These are phyloP conservation scores for Flaveria robusta DNA, from an alignment of 129 eudicot genomes.

Conservation along the genomic window DNA sequence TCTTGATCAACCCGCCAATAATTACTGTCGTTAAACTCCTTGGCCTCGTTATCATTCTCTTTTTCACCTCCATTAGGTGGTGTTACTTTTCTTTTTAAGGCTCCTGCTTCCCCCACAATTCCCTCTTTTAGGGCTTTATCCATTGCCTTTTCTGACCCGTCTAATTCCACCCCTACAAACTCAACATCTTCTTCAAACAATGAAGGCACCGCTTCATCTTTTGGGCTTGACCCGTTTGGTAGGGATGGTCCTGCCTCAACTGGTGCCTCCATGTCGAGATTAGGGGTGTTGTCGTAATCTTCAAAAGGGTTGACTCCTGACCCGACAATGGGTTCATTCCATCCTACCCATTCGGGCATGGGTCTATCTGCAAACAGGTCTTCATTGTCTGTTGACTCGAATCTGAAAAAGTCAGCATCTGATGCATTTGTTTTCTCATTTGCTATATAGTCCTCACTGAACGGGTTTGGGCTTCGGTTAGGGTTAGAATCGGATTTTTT, in stretches of 20 bases:
- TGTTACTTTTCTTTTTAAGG: slow-evolving; percentile 47
- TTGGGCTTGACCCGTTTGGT: slow-evolving; percentile 60
- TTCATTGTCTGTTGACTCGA: slow-evolving; percentile 29
- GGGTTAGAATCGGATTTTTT: slow-evolving; percentile 28
- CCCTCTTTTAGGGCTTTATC: slow-evolving; percentile 88
- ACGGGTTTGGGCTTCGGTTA: slow-evolving; percentile 27
- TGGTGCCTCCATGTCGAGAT: slow-evolving; percentile 33
- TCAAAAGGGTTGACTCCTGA: slow-evolving; percentile 69
- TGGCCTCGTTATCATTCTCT: slow-evolving; percentile 48
- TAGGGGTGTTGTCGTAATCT: slow-evolving; percentile 41
- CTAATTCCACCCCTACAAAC: slow-evolving; percentile 86
- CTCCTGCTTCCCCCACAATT: slow-evolving; percentile 91
- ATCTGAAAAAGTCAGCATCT: slow-evolving; percentile 22
- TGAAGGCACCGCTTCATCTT: slow-evolving; percentile 43
- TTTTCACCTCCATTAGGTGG: slow-evolving; percentile 50
- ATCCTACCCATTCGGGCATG: slow-evolving; percentile 77
- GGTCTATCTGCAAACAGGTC: slow-evolving; percentile 76
- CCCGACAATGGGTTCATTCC: slow-evolving; percentile 48
- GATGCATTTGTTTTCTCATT: slow-evolving; percentile 14
- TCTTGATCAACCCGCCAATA: slow-evolving; percentile 90
- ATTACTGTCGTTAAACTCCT: slow-evolving; percentile 64
- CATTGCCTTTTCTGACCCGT: slow-evolving; percentile 93
- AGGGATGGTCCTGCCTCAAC: slow-evolving; percentile 18
- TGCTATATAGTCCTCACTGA: slow-evolving; percentile 20
- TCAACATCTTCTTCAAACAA: slow-evolving; percentile 93